phyloP scores from a whole-genome alignment of 2,329 filamentous ascomycete genomes.

The Trichocomaceae sp. region DNA sequence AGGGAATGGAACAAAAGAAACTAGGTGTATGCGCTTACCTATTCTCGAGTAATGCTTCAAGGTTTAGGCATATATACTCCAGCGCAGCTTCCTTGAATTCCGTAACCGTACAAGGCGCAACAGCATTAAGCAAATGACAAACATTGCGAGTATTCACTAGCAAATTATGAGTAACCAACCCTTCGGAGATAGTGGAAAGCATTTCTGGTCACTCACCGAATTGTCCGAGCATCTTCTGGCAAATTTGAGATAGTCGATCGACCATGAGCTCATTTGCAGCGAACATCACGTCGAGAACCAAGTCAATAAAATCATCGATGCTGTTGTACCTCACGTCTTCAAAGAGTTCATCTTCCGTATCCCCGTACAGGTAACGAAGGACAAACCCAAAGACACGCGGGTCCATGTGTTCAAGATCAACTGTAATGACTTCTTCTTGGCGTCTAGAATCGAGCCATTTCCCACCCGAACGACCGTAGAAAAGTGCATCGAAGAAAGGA shows the following conservation, averaged over 20 bases:
- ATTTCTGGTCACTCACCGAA: constrained; percentile 52
- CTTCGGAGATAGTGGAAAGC: not conserved
- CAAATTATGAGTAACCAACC: constrained; percentile 17
- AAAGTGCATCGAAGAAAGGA: constrained; percentile 86
- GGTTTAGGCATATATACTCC: constrained; percentile 84
- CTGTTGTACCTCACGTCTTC: constrained; percentile 64
- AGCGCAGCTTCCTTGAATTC: constrained; percentile 83
- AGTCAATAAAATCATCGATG: constrained; percentile 77
- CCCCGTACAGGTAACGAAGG: constrained; percentile 74
- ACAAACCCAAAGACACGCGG: constrained; percentile 70
- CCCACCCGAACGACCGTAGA: constrained; percentile 78
- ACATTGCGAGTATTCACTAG: constrained; percentile 77
- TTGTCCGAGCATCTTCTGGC: constrained; percentile 73
- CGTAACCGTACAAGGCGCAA: constrained; percentile 73
- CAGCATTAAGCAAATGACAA: constrained; percentile 73
- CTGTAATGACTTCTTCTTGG: constrained; percentile 50
- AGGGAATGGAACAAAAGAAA: constrained; percentile 7
- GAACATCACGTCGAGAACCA: constrained; percentile 84
- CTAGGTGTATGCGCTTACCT: constrained; percentile 41
- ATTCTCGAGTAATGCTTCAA: constrained; percentile 89
- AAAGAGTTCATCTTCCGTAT: constrained; percentile 74
- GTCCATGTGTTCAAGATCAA: constrained; percentile 78
- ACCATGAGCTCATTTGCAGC: constrained; percentile 94
- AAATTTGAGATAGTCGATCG: constrained; percentile 80
- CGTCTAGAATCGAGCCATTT: constrained; percentile 72